Evolutionary conservation across 495 filamentous ascomycete genomes (phyloP), one percentile per base, ranked within the genome.

Genomic region (Corynascus novoguineensis): DNA sequence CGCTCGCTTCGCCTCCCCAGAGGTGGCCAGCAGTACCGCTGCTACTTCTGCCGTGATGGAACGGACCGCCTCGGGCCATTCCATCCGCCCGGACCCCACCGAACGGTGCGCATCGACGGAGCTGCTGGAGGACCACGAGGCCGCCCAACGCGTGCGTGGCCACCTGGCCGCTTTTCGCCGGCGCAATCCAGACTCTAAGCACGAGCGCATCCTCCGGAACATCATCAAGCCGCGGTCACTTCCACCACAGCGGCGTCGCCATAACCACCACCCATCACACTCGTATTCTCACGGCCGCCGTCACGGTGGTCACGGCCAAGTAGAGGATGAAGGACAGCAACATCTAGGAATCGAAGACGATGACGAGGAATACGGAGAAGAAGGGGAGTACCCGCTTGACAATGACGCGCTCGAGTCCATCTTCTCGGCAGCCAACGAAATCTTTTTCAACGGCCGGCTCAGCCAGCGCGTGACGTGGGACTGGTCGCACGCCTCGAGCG

Each of bases 401-500:
- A 73, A 79, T 60, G 69, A 73, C 15, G 72, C 73, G 11, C 71
- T 82, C 4, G 65, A 73, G 29, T 69, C 68, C 60, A 78, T 81
- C 50, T 77, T 82, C 60, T 75, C 69, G 19, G 73, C 78, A 25
- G 74, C 71, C 19, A 79, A 82, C 65, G 70, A 76, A 44, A 69
- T 82, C 44, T 81, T 82, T 69, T 82, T 81, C 65, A 67, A 69
- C 59, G 74, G 75, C n/a, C 66, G 65, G 6, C 64, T 82, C 12
- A 69, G 67, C 42, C 71, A 75, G 32, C 67, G 79, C 14, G 80
- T 82, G n/a, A 59, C 65, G 27, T 81, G 79, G 78, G 73, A 76
- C 46, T 82, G 78, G 78, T 75, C 72, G 2, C 62, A 73, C 56
- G 51, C 60, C 24, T 67, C 69, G 8, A 54, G 58, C 9, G 32